Base-by-base conservation (phyloP, 2,329 filamentous ascomycete genomes). In the Apiospora marii region DNA sequence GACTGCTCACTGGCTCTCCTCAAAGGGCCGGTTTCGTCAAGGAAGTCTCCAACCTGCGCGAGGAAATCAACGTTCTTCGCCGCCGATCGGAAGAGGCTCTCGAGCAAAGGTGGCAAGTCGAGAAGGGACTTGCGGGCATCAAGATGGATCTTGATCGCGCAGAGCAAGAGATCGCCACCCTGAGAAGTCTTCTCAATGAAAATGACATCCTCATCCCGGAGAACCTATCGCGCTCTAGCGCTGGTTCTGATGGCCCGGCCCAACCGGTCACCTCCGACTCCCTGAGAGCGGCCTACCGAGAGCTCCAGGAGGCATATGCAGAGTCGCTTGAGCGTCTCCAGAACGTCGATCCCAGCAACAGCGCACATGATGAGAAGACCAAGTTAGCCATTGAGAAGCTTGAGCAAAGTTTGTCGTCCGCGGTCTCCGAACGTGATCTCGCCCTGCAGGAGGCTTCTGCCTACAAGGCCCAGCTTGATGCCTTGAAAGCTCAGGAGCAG, bases 81-180 rank as follows among this genome's bases (percentile, higher is more conserved):
- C 92, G 92, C 74, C 91, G 96, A 71, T 96, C 96, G 43, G 96
- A 99, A 78, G 96, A 98, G 75, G 96, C 96, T 22, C 88, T 98
- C 19, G 94, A 98, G 79, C 94, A 97, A 79, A 98, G 98, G 83
- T 98, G 94, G 92, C 93, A 97, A 80, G 96, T 95, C 74, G 96
- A 98, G 83, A 97, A 97, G 83, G 94, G 94, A 24, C 86, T 98
- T 1, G 89, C 91, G 70, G 94, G 95, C 71, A 85, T 98, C 72
- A 97, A 98, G 85, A 98, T 98, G 93, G 96, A 98, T 80, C 90
- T 99, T 58, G 96, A 98, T 82, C 93, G 95, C 74, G 95, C 96
- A 37, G 94, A 98, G 82, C 93, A 96, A 81, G 96, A 99, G 84
- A 97, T 97, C 43, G 87, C 90, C 53, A 93, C 93, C n/a, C 88